phyloP scores from a whole-genome alignment of 2,329 filamentous ascomycete species.

The Metarhizium sp. region DNA sequence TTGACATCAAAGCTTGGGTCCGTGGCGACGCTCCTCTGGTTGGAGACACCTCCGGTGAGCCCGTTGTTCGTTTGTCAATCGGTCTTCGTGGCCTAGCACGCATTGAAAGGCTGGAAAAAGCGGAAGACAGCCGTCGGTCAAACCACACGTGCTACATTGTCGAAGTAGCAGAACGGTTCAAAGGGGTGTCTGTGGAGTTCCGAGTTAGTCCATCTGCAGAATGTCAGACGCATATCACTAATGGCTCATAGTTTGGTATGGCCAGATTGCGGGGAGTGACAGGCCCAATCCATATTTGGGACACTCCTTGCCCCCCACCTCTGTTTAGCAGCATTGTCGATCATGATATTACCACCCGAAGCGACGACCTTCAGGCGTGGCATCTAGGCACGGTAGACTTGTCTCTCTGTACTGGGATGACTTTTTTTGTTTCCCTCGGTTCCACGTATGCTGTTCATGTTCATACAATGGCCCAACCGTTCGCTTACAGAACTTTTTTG shows the following conservation, averaged over 20 bases:
- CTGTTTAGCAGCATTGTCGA: background rate
- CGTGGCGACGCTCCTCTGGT: background rate
- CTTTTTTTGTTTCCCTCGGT: background rate
- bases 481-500: slow-evolving; percentile 1
- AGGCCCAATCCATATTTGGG: slow-evolving; percentile 2
- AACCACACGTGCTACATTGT: slow-evolving; percentile 1
- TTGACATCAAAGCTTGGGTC: slow-evolving; percentile 1
- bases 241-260: background rate
- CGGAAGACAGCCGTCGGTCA: background rate
- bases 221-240: background rate
- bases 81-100: background rate
- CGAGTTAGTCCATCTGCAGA: background rate
- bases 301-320: slow-evolving; percentile 3
- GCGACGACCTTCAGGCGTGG: background rate
- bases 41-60: background rate
- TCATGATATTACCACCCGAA: background rate
- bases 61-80: background rate
- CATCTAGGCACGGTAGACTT: slow-evolving; percentile 3
- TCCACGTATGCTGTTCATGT: slow-evolving; percentile 2
- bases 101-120: slow-evolving; percentile 2
- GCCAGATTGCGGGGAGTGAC: slow-evolving; percentile 1
- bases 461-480: slow-evolving; percentile 2
- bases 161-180: slow-evolving; percentile 1
- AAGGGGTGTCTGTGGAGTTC: slow-evolving; percentile 2
- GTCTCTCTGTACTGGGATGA: slow-evolving; percentile 1